A percentile compares a stretch with the other conserved stretches of the same genome.
Conservation (phyloP, 2,329 filamentous ascomycete genomes). For the Cercospora brassicicola region DNA sequence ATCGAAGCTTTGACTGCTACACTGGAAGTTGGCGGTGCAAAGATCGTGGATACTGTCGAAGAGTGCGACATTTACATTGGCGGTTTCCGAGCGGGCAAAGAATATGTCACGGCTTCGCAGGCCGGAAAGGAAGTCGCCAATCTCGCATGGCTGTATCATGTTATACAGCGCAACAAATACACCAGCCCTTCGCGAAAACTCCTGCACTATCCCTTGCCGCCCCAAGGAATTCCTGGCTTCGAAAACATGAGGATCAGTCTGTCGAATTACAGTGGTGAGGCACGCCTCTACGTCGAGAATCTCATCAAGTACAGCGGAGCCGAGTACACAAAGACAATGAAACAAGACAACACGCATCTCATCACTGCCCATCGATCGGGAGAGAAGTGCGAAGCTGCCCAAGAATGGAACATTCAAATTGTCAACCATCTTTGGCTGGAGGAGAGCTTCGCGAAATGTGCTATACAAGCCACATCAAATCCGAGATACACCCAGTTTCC, state of each 20-base stretch:
- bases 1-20: slow-evolving; percentile 67
- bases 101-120: slow-evolving; percentile 76
- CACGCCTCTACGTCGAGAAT: slow-evolving; percentile 89
- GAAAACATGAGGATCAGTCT: slow-evolving; percentile 75
- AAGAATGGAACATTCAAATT: slow-evolving; percentile 87
- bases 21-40: slow-evolving; percentile 69
- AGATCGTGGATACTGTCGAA: slow-evolving; percentile 63
- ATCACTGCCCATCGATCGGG: slow-evolving; percentile 86
- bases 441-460: slow-evolving; percentile 90
- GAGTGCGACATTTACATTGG: slow-evolving; percentile 83
- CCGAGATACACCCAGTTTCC: slow-evolving; percentile 84
- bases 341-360: slow-evolving; percentile 90
- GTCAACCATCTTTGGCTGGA: slow-evolving; percentile 97
- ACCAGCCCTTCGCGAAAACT: slow-evolving; percentile 79
- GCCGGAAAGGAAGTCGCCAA: slow-evolving; percentile 83
- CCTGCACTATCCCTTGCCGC: slow-evolving; percentile 85
- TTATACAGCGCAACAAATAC: slow-evolving; percentile 87
- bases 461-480: slow-evolving; percentile 69
- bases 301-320: slow-evolving; percentile 81
- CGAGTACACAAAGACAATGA: slow-evolving; percentile 92
- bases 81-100: slow-evolving; percentile 76
- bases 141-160: slow-evolving; percentile 86
- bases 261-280: slow-evolving; percentile 95
- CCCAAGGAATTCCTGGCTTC: slow-evolving; percentile 76
- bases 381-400: slow-evolving; percentile 89